Evolutionary conservation across 2,329 filamentous ascomycete genomes (phyloP).

Genomic region (Amauroascus niger): DNA sequence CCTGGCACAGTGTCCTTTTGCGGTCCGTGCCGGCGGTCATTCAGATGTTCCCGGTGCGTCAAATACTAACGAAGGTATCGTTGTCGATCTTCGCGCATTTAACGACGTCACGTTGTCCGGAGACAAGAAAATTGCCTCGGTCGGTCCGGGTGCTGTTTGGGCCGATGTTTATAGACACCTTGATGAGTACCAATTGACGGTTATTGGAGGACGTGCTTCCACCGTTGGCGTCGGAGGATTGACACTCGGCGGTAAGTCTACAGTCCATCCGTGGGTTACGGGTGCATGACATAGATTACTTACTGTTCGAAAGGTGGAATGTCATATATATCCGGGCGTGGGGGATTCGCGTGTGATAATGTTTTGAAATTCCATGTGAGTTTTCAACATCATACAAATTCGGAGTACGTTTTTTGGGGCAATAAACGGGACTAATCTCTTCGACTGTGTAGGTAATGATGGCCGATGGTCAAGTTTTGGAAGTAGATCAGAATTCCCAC

Average conservation of each 20-base stretch:
- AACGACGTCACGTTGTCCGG: slow-evolving; percentile 23
- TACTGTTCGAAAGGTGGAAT: slow-evolving; percentile 23
- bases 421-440: neutral
- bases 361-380: slow-evolving; percentile 28
- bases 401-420: neutral
- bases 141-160: slow-evolving; percentile 32
- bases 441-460: slow-evolving; percentile 29
- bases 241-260: slow-evolving; percentile 20
- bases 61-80: slow-evolving; percentile 35
- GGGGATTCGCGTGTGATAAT: slow-evolving; percentile 32
- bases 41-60: slow-evolving; percentile 41
- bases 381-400: neutral
- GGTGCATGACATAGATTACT: neutral
- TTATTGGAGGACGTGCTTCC: slow-evolving; percentile 28
- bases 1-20: slow-evolving; percentile 39
- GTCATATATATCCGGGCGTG: slow-evolving; percentile 26
- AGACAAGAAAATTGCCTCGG: slow-evolving; percentile 23
- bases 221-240: slow-evolving; percentile 24
- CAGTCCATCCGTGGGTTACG: neutral
- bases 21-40: slow-evolving; percentile 45
- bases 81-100: slow-evolving; percentile 27
- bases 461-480: slow-evolving; percentile 32
- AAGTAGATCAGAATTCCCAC: slow-evolving; percentile 30
- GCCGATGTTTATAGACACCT: slow-evolving; percentile 27
- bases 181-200: slow-evolving; percentile 25